A percentile compares a stretch with the other conserved stretches of the same genome.
These are phyloP conservation scores for Irpex lacteus DNA, from an alignment of 1,284 basidiomycete genomes.

Conservation along the genomic window DNA sequence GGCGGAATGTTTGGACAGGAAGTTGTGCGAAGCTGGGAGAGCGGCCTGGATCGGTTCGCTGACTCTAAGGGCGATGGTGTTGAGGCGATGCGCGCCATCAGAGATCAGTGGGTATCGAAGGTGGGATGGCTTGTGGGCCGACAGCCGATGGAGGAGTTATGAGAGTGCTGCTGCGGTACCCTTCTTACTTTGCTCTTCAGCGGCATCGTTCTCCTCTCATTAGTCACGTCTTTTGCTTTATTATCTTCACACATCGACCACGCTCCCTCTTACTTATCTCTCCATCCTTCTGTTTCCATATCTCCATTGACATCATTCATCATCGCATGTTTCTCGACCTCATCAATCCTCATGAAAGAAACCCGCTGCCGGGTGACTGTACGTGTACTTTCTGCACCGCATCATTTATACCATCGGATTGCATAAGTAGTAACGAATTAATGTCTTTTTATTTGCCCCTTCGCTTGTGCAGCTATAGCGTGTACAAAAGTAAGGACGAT, in stretches of 20 bases:
- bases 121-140: slow-evolving; percentile 78
- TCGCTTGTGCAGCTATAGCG: background rate
- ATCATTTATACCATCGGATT: slow-evolving; percentile 1
- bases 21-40: slow-evolving; percentile 63
- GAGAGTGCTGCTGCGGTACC: background rate
- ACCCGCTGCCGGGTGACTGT: background rate
- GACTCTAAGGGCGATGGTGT: slow-evolving; percentile 47
- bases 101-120: slow-evolving; percentile 68
- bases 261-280: background rate
- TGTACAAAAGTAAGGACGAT: background rate
- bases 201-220: background rate
- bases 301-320: background rate
- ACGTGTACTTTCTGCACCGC: background rate
- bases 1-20: slow-evolving; percentile 78
- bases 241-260: background rate
- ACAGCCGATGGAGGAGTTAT: slow-evolving; percentile 54
- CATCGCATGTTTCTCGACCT: background rate
- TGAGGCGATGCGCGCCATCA: slow-evolving; percentile 51
- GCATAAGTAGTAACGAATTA: background rate
- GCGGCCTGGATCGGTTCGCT: slow-evolving; percentile 62
- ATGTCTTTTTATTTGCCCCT: background rate
- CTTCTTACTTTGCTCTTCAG: background rate
- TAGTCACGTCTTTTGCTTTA: background rate
- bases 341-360: slow-evolving; percentile 2
- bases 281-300: background rate